Base-by-base conservation (phyloP, 1,284 basidiomycete species). In the Puccinia novopanici region DNA sequence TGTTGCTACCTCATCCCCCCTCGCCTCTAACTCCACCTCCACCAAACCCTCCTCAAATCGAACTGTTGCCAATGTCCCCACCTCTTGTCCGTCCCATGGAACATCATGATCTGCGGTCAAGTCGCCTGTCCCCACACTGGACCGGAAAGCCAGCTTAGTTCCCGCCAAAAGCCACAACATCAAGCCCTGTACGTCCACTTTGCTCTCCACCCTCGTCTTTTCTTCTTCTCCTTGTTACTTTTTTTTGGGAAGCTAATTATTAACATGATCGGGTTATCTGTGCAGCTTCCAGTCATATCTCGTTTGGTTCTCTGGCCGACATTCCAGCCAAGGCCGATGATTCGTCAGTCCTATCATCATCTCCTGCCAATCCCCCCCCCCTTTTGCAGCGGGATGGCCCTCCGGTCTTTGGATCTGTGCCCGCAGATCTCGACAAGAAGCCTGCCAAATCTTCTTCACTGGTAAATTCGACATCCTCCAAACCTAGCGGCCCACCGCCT, bases 251-350 rank as follows among this genome's bases (percentile, higher is more conserved):
- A 34, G 22, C 61, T 61, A 37, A 63, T n/a, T 17, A 37, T 15
- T 19, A 22, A 5, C 15, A 24, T 24, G 55, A 24, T 59, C 37
- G 4, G 9, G 30, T 42, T 50, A 13, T 67, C 65, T 5, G 10
- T 37, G n/a, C 52, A 80, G 77, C 77, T 52, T 59, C 70, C 45
- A 80, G 68, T 48, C 68, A 71, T 19, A 80, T 80, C 37, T 70
- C 77, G 17, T 80, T 80, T 42, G 77, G 77, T 40, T 80, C 77
- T 37, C 77, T 80, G 27, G 77, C 77, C 30, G 77, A 80, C 17
- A 50, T 65, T 34, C 68, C 70, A 59, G 52, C 77, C 34, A 80
- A 73, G 61, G 55, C 77, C 27, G 70, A 59, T 40, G 15, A 67
- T 10, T 34, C 77, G 48, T 67, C 75, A 27, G 50, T 79, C 30